Conservation (phyloP, 2,329 filamentous ascomycete genomes). For the Aspergillus pseudotamarii region DNA sequence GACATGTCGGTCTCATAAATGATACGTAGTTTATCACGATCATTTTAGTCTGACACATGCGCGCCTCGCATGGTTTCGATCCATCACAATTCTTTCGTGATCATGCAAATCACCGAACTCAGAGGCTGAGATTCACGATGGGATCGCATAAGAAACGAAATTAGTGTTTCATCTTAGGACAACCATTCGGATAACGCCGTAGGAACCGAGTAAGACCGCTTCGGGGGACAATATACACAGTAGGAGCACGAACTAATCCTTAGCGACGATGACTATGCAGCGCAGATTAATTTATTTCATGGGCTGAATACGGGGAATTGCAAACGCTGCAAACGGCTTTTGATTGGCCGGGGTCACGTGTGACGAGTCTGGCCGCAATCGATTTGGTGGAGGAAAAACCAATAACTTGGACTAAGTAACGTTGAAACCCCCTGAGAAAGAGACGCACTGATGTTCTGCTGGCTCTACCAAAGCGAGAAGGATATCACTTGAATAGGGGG, state of each 20-base stretch:
- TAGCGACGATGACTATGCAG: not conserved
- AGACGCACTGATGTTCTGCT: not conserved
- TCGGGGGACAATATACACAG: not conserved
- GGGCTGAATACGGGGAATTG: not conserved
- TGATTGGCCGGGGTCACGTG: not conserved
- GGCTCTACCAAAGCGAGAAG: slow-evolving; percentile 1
- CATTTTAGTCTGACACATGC: not conserved
- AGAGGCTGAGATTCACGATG: not conserved
- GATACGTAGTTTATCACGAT: not conserved
- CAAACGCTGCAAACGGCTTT: not conserved
- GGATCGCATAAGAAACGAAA: not conserved
- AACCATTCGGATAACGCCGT: not conserved
- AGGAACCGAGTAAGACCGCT: not conserved
- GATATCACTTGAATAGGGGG: not conserved
- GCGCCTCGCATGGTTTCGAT: not conserved
- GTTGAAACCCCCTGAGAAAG: not conserved
- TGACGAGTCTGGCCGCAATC: not conserved
- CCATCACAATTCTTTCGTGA: not conserved
- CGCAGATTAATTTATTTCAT: not conserved
- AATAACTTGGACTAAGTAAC: not conserved
- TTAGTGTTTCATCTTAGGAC: not conserved
- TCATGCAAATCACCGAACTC: not conserved
- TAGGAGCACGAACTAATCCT: not conserved
- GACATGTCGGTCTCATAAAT: not conserved
- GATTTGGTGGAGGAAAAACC: not conserved